Percentiles rank a stretch among this genome's conserved stretches.
phyloP scores from a whole-genome alignment of 257 asterid genomes.

The Echium plantagineum region DNA sequence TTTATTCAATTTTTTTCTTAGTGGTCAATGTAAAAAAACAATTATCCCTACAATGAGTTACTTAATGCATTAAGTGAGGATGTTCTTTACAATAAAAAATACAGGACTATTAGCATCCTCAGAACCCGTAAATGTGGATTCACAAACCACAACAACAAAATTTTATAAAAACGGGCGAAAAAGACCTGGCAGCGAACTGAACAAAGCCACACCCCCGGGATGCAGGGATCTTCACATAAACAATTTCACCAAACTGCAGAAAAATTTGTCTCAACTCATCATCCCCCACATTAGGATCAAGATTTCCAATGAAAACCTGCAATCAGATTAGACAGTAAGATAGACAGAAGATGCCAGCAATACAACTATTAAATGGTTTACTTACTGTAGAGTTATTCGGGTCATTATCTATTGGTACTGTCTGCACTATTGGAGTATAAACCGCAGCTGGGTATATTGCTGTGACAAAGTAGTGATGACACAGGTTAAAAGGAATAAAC shows the following conservation, averaged over 20 bases:
- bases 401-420: conserved; percentile 66
- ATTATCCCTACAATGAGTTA: too few species aligned
- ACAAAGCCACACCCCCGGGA: conserved; percentile 88
- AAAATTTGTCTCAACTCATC: conserved; percentile 80
- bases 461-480: conserved; percentile 21
- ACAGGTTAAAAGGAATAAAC: neutral
- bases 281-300: conserved; percentile 69
- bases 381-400: conserved; percentile 80
- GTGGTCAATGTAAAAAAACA: too few species aligned
- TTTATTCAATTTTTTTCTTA: too few species aligned
- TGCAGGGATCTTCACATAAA: conserved; percentile 77
- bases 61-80: too few species aligned
- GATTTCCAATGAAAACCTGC: conserved; percentile 81
- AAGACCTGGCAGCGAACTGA: conserved; percentile 74
- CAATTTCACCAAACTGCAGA: conserved; percentile 72
- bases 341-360: conserved; percentile 1
- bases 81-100: too few species aligned
- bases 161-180: neutral
- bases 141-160: neutral
- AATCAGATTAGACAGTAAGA: conserved; percentile 16
- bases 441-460: conserved; percentile 57
- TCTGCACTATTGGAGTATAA: conserved; percentile 60
- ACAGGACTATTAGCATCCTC: too few species aligned
- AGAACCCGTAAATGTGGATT: neutral
- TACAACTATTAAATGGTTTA: conserved; percentile 10